A percentile compares a stretch with the other conserved stretches of the same genome.
Evolutionary conservation across 1,139 yeast species (phyloP).

Genomic region (Suhomyces panamericanus): DNA sequence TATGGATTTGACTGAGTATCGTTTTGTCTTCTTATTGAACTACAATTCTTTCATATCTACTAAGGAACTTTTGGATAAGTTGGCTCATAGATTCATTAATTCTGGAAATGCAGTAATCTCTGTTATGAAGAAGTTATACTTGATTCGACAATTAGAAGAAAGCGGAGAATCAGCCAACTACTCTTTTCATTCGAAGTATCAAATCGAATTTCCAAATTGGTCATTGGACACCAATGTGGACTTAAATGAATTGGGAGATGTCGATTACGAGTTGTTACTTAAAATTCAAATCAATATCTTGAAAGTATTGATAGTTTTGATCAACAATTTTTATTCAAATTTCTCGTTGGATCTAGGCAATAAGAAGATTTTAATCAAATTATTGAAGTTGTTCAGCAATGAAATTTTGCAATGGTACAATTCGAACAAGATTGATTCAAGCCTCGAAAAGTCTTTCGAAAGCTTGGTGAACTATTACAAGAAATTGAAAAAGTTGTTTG

Average conservation of each 20-base stretch:
- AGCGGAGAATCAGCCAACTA: slow-evolving; percentile 2
- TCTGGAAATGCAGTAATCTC: slow-evolving; percentile 52
- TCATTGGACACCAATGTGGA: slow-evolving; percentile 37
- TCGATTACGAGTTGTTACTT: slow-evolving; percentile 58
- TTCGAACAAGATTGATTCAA: slow-evolving; percentile 43
- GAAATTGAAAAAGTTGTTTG: slow-evolving; percentile 68
- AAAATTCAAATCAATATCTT: slow-evolving; percentile 80
- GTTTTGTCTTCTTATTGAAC: slow-evolving; percentile 46
- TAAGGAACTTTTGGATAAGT: slow-evolving; percentile 41
- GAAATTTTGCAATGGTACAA: slow-evolving; percentile 75
- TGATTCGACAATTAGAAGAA: slow-evolving; percentile 9
- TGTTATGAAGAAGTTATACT: slow-evolving; percentile 36
- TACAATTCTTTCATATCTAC: slow-evolving; percentile 47
- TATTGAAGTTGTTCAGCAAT: slow-evolving; percentile 67
- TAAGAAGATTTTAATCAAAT: slow-evolving; percentile 61
- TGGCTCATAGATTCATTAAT: slow-evolving; percentile 46
- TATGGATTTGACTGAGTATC: slow-evolving; percentile 45
- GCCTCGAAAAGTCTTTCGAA: slow-evolving; percentile 46
- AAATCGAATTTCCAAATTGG: slow-evolving; percentile 57
- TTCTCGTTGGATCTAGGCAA: slow-evolving; percentile 69
- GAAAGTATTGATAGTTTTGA: slow-evolving; percentile 72
- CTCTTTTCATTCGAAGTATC: slow-evolving; percentile 2
- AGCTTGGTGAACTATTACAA: slow-evolving; percentile 61
- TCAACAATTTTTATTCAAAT: slow-evolving; percentile 72
- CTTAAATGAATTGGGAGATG: slow-evolving; percentile 42